A percentile compares a stretch with the other conserved stretches of the same genome.
Evolutionary conservation across 176 grass and related monocot genomes (phyloP).

Genomic region (Oryza punctata): DNA sequence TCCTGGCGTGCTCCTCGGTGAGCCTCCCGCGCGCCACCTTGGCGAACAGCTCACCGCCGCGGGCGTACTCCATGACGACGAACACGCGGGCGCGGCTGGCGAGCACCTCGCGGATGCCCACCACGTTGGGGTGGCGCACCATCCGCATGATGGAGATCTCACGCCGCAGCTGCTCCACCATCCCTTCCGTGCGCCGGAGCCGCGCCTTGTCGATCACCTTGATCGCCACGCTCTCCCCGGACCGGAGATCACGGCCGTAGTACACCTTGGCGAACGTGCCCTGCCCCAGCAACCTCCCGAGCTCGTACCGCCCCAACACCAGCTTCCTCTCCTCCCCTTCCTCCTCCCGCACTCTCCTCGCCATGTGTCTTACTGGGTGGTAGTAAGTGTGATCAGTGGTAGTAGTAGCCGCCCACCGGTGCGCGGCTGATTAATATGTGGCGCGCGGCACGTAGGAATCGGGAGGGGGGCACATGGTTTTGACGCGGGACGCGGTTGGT

Average conservation of each 20-base stretch:
- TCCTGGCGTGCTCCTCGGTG: slow-evolving; percentile 61
- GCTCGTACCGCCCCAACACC: slow-evolving; percentile 82
- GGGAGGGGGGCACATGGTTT: slow-evolving; percentile 47
- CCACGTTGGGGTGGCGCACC: slow-evolving; percentile 87
- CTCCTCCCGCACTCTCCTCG: slow-evolving; percentile 39
- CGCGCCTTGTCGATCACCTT: slow-evolving; percentile 94
- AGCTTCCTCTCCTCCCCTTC: slow-evolving; percentile 47
- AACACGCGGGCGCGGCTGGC: slow-evolving; percentile 78
- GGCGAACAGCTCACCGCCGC: slow-evolving; percentile 79
- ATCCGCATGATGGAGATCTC: slow-evolving; percentile 95
- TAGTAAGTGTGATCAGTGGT: too few relatives aligned
- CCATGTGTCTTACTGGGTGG: not conserved
- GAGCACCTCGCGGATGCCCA: slow-evolving; percentile 82
- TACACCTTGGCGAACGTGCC: slow-evolving; percentile 97
- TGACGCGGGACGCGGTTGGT: slow-evolving; percentile 20
- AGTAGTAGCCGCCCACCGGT: not conserved
- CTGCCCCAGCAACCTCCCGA: slow-evolving; percentile 79
- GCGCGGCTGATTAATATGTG: not conserved
- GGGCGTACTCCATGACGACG: slow-evolving; percentile 89
- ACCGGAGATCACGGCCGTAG: slow-evolving; percentile 61
- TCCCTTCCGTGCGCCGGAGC: slow-evolving; percentile 53
- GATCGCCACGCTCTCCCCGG: slow-evolving; percentile 75
- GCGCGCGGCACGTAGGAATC: slow-evolving; percentile 15
- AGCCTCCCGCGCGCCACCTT: slow-evolving; percentile 60
- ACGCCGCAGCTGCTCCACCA: slow-evolving; percentile 87